Percentiles rank a stretch among this genome's conserved stretches.
Conservation (phyloP, 1,284 basidiomycete genomes). For the Irpex sp. region DNA sequence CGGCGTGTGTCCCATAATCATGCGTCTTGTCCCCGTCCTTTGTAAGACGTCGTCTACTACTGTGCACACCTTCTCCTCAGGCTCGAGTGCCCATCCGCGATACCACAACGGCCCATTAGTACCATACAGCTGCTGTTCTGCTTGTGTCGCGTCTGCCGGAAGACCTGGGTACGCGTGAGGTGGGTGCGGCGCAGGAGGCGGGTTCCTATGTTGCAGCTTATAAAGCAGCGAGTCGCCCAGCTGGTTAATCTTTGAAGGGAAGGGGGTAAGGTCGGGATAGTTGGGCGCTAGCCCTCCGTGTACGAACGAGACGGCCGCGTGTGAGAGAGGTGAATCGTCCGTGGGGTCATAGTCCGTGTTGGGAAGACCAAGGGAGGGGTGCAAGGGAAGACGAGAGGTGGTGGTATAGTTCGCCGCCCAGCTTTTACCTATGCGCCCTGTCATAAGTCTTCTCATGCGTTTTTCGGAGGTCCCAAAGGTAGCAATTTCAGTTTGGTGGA, state of each 20-base stretch:
- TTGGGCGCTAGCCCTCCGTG: slow-evolving; percentile 83
- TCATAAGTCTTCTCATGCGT: slow-evolving; percentile 69
- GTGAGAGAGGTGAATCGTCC: slow-evolving; percentile 48
- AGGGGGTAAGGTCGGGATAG: slow-evolving; percentile 70
- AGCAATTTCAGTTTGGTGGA: slow-evolving; percentile 73
- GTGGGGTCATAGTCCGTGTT: slow-evolving; percentile 68
- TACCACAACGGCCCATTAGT: slow-evolving; percentile 87
- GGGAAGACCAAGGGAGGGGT: slow-evolving; percentile 63
- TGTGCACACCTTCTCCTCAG: slow-evolving; percentile 65
- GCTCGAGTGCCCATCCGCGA: slow-evolving; percentile 80
- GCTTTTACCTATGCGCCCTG: slow-evolving; percentile 76
- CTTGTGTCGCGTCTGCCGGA: slow-evolving; percentile 58
- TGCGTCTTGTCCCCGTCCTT: slow-evolving; percentile 74
- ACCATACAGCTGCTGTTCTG: slow-evolving; percentile 72
- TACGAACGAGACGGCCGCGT: slow-evolving; percentile 81
- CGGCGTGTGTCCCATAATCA: slow-evolving; percentile 96
- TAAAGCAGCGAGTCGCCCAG: slow-evolving; percentile 64
- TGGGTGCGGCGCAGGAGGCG: slow-evolving; percentile 74
- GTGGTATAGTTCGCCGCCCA: slow-evolving; percentile 89
- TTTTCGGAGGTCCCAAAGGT: slow-evolving; percentile 72
- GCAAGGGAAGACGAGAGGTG: slow-evolving; percentile 76
- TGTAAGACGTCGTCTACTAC: slow-evolving; percentile 67
- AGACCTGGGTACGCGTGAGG: slow-evolving; percentile 77
- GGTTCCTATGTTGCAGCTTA: slow-evolving; percentile 53
- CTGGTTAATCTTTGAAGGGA: slow-evolving; percentile 77